Base-by-base conservation (phyloP, 768 basidiomycete genomes). In the Mycena belliarum region DNA sequence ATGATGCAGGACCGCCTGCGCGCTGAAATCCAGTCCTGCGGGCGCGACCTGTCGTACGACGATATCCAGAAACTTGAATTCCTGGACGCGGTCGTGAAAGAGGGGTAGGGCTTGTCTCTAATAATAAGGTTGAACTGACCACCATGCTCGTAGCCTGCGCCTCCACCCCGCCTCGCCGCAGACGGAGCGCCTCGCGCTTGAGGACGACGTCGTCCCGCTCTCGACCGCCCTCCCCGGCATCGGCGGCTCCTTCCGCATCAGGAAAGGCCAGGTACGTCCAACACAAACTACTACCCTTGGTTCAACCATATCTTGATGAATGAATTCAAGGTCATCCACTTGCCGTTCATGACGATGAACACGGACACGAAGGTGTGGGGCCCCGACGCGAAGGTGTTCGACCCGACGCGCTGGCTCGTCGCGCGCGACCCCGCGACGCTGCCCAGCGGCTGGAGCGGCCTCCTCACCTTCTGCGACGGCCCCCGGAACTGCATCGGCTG, bases 171-270 rank as follows among this genome's bases (percentile, higher is more conserved):
- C 75, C 3, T 69, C 74, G 0, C 70, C 74, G 11, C 74, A 75
- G 43, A 76, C 72, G 38, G 74, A 79, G 65, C 75, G 78, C 35
- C 65, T 76, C 20, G 73, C 73, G 9, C 55, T 71, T 26, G 60
- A 69, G 38, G 76, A 79, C 64, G 77, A 80, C 61, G 66, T 78
- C 23, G 66, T 80, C 51, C 78, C 79, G 9, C 75, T 79, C 28
- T 65, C 67, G 42, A 64, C 61, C 40, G 73, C 78, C 4, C 63
- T 79, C 47, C 43, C 48, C 44, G 70, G 65, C 24, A 53, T 62
- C 10, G 66, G 69, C 41, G 72, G 51, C 18, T 55, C 65, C 18
- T 55, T 79, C 35, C 65, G 60, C 23, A 63, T 79, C 21, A 60
- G 63, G 51, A 73, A 71, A 47, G 77, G 76, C 9, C 77, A 78